Evolutionary conservation across 192 early-diverging fungal species (phyloP), one percentile per base, ranked within the genome.

Genomic region (Backusella tuberculispora): DNA sequence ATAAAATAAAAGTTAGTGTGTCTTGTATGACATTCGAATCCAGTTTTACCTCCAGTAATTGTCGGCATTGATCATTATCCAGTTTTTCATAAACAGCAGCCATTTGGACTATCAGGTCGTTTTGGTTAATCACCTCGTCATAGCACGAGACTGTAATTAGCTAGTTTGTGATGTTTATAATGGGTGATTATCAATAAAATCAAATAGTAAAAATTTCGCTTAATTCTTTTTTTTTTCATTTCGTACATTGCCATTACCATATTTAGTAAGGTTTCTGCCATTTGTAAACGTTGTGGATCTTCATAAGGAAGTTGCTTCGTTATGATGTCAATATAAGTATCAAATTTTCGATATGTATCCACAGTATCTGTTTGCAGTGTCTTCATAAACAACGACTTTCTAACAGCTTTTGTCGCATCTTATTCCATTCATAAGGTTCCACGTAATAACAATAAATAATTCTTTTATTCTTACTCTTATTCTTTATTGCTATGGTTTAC

Each of bases 181-280:
- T n/a, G n/a, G n/a, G n/a, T n/a, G 29, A 34, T 34, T 34, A 2
- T 2, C 29, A 34, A 34, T 34, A 34, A 34, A 34, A 34, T 34
- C 2, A 43, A 43, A 43, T 5, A 43, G 10, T 10, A 43, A 10
- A 6, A 10, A 6, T 43, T 1, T 43, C 10, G 42, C 42, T 43
- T 43, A 4, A 0, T 43, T 43, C 6, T 0, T 43, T 10, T 43
- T 10, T 43, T 6, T 4, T 24, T 24, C 7, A 19, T 53, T 60
- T 60, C 10, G 24, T 60, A 60, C 53, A 26, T 60, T 60, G 53
- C 21, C 53, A 60, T 24, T 60, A 60, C 53, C 53, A 60, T 60
- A 60, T 60, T 60, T 60, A 60, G 53, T 60, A 60, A 60, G 12
- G 10, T 60, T 60, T 60, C 53, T 60, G 53, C 53, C 21, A 60